Evolutionary conservation across 768 basidiomycete species (phyloP), one percentile per base, ranked within the genome.

Genomic region (Lepiota subincarnata): DNA sequence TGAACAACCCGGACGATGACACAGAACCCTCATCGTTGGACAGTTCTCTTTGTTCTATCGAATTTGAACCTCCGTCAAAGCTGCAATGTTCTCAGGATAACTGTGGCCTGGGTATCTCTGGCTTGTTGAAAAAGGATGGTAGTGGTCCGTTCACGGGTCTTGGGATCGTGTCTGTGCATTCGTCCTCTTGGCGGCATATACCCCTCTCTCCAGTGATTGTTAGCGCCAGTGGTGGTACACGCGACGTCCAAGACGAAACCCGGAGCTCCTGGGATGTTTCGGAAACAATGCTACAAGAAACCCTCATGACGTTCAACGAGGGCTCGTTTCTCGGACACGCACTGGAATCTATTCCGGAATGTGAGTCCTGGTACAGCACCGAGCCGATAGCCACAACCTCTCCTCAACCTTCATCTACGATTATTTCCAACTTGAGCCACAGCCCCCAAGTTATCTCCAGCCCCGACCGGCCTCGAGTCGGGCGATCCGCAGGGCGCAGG

Each of bases 251-350:
- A 1, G 24, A 42, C 11, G 34, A 49, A 3, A 16, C 35, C 37
- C 34, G 3, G 42, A 45, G 4, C 50, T 40, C 28, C 41, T 66
- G 31, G 31, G 31, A 31, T 31, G 10, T 31, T 11, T 64, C 61
- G 10, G 49, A 59, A 13, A 62, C 53, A 6, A 61, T 66, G 40
- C 54, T 59, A 7, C 55, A 62, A 14, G 63, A 64, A 53, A 55
- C 61, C 6, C 47, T 61, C 3, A 34, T 56, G n/a, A 63, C 60
- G 0, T 60, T 64, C 50, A 52, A 31, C 31, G 31, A 31, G 31
- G 31, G 31, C 37, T 58, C 61, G 0, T 61, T 62, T 31, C 62
- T 61, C 19, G 50, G 42, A 6, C 55, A 59, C 36, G 43, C 53
- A 5, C 58, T 60, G 6, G 47, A 45, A 22, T 41, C 57, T 12